Conservation (phyloP, 352 stramenopile genomes). For the Phytophthora agathidicida region DNA sequence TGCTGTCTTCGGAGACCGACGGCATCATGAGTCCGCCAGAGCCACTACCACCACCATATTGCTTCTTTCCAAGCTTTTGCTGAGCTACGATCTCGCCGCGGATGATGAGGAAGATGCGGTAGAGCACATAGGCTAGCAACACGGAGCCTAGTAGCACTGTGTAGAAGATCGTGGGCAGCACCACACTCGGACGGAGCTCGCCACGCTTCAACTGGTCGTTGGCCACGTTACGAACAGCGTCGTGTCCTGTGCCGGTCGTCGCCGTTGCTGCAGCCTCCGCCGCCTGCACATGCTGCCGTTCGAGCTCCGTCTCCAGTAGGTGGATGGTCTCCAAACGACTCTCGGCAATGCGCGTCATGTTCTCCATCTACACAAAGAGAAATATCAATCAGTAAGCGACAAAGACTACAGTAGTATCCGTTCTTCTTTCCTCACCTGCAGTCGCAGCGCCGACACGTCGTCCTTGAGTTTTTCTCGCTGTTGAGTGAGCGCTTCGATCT, state of each 20-base stretch:
- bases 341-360: slow-evolving; percentile 70
- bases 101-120: slow-evolving; percentile 62
- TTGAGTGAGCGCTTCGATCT: slow-evolving; percentile 71
- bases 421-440: slow-evolving; percentile 42
- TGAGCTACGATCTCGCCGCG: slow-evolving; percentile 44
- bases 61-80: slow-evolving; percentile 36
- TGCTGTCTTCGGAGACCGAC: slow-evolving; percentile 26
- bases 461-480: slow-evolving; percentile 63
- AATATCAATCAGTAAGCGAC: slow-evolving; percentile 7
- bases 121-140: slow-evolving; percentile 51
- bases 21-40: slow-evolving; percentile 22
- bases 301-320: slow-evolving; percentile 71
- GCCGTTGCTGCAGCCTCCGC: slow-evolving; percentile 37
- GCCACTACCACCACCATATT: slow-evolving; percentile 7
- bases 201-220: slow-evolving; percentile 17
- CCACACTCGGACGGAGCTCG: slow-evolving; percentile 29
- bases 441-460: slow-evolving; percentile 49
- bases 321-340: slow-evolving; percentile 76
- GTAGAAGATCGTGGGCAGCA: slow-evolving; percentile 64
- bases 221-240: slow-evolving; percentile 1
- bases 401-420: background rate
- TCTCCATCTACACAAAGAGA: slow-evolving; percentile 50
- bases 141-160: slow-evolving; percentile 48
- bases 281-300: slow-evolving; percentile 62
- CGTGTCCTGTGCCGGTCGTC: slow-evolving; percentile 12